These are phyloP conservation scores for Furcasterigmium furcatum DNA, from an alignment of 2,329 filamentous ascomycete species.

Conservation along the genomic window DNA sequence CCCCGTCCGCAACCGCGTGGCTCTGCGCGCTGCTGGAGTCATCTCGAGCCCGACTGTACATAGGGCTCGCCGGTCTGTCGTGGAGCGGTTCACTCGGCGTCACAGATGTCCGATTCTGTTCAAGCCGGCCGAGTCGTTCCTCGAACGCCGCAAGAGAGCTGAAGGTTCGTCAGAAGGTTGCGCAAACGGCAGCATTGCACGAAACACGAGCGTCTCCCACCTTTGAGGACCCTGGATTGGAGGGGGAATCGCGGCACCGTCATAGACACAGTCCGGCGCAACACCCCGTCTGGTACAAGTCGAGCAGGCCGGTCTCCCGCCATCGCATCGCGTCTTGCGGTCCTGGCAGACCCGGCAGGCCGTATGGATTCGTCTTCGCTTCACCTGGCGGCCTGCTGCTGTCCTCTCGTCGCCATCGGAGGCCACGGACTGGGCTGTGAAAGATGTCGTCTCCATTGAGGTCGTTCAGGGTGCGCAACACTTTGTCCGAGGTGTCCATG, in stretches of 20 bases:
- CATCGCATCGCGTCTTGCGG: conserved; percentile 5
- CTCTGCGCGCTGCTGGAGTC: background rate
- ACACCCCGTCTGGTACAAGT: conserved; percentile 3
- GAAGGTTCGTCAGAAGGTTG: background rate
- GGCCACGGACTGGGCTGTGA: too few species aligned
- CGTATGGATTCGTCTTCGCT: conserved; percentile 4
- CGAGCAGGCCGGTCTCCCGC: conserved; percentile 3
- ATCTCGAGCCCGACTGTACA: background rate
- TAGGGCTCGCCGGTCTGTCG: background rate
- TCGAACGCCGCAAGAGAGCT: conserved; percentile 1
- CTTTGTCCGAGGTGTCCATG: too few species aligned
- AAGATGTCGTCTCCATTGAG: too few species aligned
- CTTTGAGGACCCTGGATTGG: background rate
- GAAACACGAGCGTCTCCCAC: background rate
- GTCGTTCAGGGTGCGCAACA: too few species aligned
- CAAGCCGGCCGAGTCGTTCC: conserved; percentile 1
- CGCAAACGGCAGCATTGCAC: too few species aligned
- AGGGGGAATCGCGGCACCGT: background rate
- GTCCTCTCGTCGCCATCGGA: too few species aligned
- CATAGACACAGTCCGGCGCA: conserved; percentile 3
- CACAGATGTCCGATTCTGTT: background rate
- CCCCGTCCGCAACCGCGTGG: background rate
- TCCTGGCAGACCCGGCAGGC: conserved; percentile 5
- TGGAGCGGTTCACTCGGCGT: background rate
- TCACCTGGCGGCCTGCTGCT: background rate